Base-by-base conservation (phyloP, 2,329 filamentous ascomycete species). In the Pezicula rhizophila region DNA sequence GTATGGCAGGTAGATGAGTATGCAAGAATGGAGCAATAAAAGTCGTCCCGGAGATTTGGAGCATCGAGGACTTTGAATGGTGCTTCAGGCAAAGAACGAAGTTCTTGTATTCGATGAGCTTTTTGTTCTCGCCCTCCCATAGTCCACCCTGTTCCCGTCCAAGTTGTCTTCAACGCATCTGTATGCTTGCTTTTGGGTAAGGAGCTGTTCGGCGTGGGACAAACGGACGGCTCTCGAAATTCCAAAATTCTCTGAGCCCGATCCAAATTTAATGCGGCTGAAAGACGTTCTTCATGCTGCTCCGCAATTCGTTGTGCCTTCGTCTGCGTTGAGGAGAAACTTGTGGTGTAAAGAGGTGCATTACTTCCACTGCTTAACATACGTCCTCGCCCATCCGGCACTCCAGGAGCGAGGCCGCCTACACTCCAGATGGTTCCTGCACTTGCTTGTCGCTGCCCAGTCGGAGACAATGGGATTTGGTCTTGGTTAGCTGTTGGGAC, bases 31-130 rank as follows among this genome's bases (percentile, higher is more conserved):
- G 91, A 93, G 68, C 90, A 96, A 65, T 99, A 99, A 65, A 91
- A 99, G 66, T 99, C 92, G 60, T 97, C 90, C 49, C 89, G 82
- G n/a, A 97, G 74, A 45, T 82, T 80, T 2, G 91, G 90, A 8
- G 92, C 92, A 68, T 96, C 89, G 5, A 99, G 76, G 6, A 96
- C 87, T 69, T 87, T 87, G 70, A 95, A 95, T 5, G 90, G 88
- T 15, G 86, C 78, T 7, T 77, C 75, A 34, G 89, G 86, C 38
- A 93, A 72, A 33, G 72, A 67, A 47, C 76, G 71, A 49, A 46
- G 33, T 49, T 64, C 62, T 38, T 55, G 49, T 2, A 60, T 58
- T 47, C 66, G 58, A 33, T 54, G 61, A 26, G 44, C 41, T 52
- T 60, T 55, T 61, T 48, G 54, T 33, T 59, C 55, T 8, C 46